Base-by-base conservation (phyloP, 148 eudicot genomes). In the Beta vulgaris region DNA sequence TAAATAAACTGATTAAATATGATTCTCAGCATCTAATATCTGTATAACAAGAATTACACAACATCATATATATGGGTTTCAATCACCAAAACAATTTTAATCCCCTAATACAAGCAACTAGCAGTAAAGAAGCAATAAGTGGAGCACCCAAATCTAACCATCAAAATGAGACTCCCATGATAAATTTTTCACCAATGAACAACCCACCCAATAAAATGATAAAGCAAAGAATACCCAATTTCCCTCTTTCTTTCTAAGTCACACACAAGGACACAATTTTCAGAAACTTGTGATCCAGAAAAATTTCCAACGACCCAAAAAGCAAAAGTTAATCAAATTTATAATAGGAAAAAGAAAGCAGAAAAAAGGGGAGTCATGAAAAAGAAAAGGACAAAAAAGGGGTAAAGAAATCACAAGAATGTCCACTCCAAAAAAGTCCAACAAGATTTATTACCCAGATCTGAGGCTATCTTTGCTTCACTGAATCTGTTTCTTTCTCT, bases 361-460 rank as follows among this genome's bases (percentile, higher is more conserved):
- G 16, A 49, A 61, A 26, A 40, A 49, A 34, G 37, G 48, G 62
- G 68, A 44, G 72, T 74, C 69, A 77, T 77, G 75, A 76, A 76
- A 78, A 78, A 63, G 36, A 63, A 71, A 44, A 72, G 46, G 62
- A 70, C 10, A 34, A 77, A 80, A 80, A 79, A 36, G 66, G 77
- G 58, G 25, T 57, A 54, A n/a, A 80, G 65, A 75, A 69, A 69
- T 76, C 75, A 79, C 83, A 74, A 80, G 80, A 69, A 76, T 73
- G 73, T 69, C 36, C 68, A 62, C 78, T 28, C 59, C 37, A 64
- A 74, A 66, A 67, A 65, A 78, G 67, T 34, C 51, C 71, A 69
- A 54, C 10, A 36, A 36, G 71, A 68, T 57, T 69, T 75, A 62
- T 76, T 82, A 76, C 80, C 75, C 80, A 75, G 86, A 83, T 83